Base-by-base conservation (phyloP, 2,329 filamentous ascomycete species). In the Fusarium lyarnte region DNA sequence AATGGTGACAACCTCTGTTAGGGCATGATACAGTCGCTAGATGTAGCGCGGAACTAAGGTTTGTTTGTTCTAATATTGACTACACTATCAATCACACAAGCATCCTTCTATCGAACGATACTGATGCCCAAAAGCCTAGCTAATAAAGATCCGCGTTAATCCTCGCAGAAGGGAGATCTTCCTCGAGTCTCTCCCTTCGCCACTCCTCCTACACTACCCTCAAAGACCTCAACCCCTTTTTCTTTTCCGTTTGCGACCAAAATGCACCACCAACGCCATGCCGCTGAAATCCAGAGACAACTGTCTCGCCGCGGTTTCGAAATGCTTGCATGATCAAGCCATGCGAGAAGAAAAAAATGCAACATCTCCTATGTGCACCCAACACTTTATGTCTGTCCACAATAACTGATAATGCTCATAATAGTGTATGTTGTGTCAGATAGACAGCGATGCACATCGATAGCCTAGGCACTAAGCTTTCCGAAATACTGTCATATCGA, bases 191-290 rank as follows among this genome's bases (percentile, higher is more conserved):
- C 51, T n/a, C 23, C 23, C 9, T 36, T 47, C 13, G n/a, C 21
- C 17, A 21, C 27, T 10, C 46, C 29, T 45, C 41, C 33, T 33
- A 41, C 51, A 58, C 25, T 14, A 35, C 42, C 25, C 41, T 53
- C 36, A 23, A 21, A 33, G 41, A 63, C 46, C n/a, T 49, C 61
- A 47, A 57, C 21, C 42, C 53, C 49, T 45, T 73, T 67, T 49
- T 46, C 31, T 60, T 62, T 54, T 65, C 47, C 70, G 27, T 53
- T 72, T 54, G 52, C 59, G 42, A 72, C 58, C 58, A 49, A 72
- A 77, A 75, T 71, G 64, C 71, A 76, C 74, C 76, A 69, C 72
- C 72, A 78, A 78, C 76, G 76, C 76, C 76, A 63, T 76, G 74
- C 72, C 72, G 73, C 74, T 68, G 68, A 74, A 74, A 67, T 63